Conservation (phyloP, 2,329 filamentous ascomycete genomes). For the Cadophora malorum region DNA sequence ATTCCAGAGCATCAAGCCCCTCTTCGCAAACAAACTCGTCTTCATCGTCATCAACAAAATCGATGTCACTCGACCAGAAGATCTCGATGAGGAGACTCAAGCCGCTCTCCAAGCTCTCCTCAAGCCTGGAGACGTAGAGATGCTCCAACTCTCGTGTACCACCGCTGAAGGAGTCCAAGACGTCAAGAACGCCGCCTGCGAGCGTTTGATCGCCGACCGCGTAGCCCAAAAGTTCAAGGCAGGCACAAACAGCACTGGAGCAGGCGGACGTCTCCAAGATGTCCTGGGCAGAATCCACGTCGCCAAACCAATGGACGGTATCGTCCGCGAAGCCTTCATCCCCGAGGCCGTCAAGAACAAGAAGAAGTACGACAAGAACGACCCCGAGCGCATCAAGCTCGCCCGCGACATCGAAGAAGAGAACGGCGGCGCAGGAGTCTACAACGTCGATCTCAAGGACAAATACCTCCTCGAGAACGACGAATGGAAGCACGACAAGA, state of each 20-base stretch:
- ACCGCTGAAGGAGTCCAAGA: slow-evolving; percentile 93
- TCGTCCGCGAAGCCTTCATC: slow-evolving; percentile 81
- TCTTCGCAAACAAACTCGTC: slow-evolving; percentile 97
- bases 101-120: slow-evolving; percentile 79
- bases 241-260: slow-evolving; percentile 78
- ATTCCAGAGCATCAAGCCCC: slow-evolving; percentile 94
- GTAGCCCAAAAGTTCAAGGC: slow-evolving; percentile 97
- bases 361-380: slow-evolving; percentile 89
- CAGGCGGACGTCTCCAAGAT: slow-evolving; percentile 84
- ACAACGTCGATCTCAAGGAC: slow-evolving; percentile 89
- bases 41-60: slow-evolving; percentile 99
- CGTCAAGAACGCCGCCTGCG: slow-evolving; percentile 94
- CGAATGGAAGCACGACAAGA: slow-evolving; percentile 95
- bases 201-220: slow-evolving; percentile 88
- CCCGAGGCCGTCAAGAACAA: slow-evolving; percentile 81
- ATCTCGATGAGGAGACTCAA: slow-evolving; percentile 80
- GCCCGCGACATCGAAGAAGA: slow-evolving; percentile 89
- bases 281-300: slow-evolving; percentile 96
- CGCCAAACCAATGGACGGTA: slow-evolving; percentile 86
- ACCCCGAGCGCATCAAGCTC: slow-evolving; percentile 81
- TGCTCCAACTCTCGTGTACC: slow-evolving; percentile 92
- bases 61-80: slow-evolving; percentile 85
- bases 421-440: slow-evolving; percentile 94
- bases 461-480: slow-evolving; percentile 87
- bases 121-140: slow-evolving; percentile 87